phyloP scores from a whole-genome alignment of 2,329 filamentous ascomycete genomes.

The Fusarium algeriense region DNA sequence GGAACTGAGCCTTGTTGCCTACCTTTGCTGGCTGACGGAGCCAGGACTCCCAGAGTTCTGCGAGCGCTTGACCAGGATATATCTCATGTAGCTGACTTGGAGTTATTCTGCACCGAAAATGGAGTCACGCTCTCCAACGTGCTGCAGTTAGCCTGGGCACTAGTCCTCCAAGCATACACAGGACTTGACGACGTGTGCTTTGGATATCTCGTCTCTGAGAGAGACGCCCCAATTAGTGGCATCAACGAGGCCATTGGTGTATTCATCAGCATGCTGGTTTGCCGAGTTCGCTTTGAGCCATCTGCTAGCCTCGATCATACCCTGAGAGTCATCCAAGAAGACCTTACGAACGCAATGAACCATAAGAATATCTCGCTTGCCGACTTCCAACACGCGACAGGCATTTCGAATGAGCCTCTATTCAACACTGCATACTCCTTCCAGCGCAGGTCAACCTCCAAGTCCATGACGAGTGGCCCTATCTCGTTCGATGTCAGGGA shows the following conservation, averaged over 20 bases:
- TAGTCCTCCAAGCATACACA: constrained; percentile 32
- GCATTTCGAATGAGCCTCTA: constrained; percentile 16
- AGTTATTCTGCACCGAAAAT: constrained; percentile 11
- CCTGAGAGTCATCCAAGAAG: not conserved
- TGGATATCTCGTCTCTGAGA: constrained; percentile 19
- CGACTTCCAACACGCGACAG: constrained; percentile 5
- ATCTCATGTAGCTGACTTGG: not conserved
- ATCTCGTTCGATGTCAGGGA: constrained; percentile 31
- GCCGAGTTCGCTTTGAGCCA: constrained; percentile 1
- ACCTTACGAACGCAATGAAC: constrained; percentile 12
- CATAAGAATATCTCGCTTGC: constrained; percentile 26
- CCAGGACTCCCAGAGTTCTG: not conserved
- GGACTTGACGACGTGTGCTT: constrained; percentile 32
- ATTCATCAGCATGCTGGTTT: constrained; percentile 37
- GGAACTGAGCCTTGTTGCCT: constrained; percentile 16
- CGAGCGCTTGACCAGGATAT: constrained; percentile 18
- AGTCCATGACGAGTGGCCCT: constrained; percentile 15
- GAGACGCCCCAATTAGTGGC: constrained; percentile 7
- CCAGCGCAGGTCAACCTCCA: constrained; percentile 32
- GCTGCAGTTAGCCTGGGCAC: constrained; percentile 28
- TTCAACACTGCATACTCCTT: constrained; percentile 44
- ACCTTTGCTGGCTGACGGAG: not conserved
- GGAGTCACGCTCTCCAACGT: constrained; percentile 30
- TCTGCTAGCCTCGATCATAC: not conserved
- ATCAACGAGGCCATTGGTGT: constrained; percentile 30